phyloP scores from a whole-genome alignment of 306 rosid genomes.

The Casuarina equisetifolia region DNA sequence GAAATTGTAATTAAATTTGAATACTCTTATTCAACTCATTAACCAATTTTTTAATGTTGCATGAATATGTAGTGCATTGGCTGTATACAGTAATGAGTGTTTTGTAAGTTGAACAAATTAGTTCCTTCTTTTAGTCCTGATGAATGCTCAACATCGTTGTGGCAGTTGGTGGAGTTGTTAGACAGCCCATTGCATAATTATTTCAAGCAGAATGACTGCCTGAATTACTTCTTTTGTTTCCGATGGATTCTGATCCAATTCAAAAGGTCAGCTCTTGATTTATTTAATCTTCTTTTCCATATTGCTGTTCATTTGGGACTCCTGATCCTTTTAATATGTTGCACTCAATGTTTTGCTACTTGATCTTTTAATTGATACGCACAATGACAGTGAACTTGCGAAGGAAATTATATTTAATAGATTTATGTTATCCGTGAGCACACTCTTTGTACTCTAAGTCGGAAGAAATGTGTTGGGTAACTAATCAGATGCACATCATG shows the following conservation, averaged over 20 bases:
- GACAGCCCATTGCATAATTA: constrained; percentile 85
- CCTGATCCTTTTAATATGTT: background rate
- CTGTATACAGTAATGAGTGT: background rate
- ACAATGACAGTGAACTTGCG: background rate
- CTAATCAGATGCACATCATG: background rate
- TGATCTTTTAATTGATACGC: background rate
- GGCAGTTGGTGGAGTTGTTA: constrained; percentile 94
- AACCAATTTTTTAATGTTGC: background rate
- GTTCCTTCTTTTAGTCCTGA: constrained; percentile 17
- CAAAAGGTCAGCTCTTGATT: constrained; percentile 65
- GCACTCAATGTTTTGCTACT: background rate
- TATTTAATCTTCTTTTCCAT: background rate
- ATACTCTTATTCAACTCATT: background rate
- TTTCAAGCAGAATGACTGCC: constrained; percentile 86
- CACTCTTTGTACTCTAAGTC: background rate
- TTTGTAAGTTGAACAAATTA: constrained; percentile 14
- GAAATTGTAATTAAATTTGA: background rate
- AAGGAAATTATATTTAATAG: background rate
- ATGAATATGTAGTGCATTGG: background rate
- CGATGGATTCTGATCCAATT: constrained; percentile 98
- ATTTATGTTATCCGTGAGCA: background rate
- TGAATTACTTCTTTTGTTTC: constrained; percentile 96
- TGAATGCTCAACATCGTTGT: constrained; percentile 29
- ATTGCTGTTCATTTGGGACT: background rate
- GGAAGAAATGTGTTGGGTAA: background rate